Evolutionary conservation across 805 yeast genomes (phyloP).

Genomic region (Debaryomyces castellii): DNA sequence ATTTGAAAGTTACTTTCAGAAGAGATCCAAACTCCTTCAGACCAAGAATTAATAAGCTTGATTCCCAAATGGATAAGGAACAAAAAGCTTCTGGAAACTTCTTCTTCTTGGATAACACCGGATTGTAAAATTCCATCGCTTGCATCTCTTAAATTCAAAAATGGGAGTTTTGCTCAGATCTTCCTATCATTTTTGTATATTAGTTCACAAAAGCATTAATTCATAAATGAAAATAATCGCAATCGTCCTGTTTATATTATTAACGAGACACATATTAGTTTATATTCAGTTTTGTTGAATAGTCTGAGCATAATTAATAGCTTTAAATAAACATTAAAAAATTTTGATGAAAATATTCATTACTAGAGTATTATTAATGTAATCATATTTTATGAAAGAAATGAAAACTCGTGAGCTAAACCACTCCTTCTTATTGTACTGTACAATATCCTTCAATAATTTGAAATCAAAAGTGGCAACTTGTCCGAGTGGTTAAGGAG

Average conservation of each 20-base stretch:
- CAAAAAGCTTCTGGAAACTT: constrained; percentile 91
- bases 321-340: neutral
- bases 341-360: too few relatives aligned
- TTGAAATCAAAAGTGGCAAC: too few relatives aligned
- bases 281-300: neutral
- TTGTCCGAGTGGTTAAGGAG: constrained; percentile 71
- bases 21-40: constrained; percentile 98
- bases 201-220: constrained; percentile 2
- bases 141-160: neutral
- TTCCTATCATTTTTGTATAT: constrained; percentile 1
- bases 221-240: neutral
- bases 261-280: neutral
- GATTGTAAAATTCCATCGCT: constrained; percentile 23
- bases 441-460: too few relatives aligned
- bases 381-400: too few relatives aligned
- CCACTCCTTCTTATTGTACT: too few relatives aligned
- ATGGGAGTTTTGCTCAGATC: neutral
- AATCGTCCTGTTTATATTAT: neutral
- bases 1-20: constrained; percentile 96
- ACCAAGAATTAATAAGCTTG: constrained; percentile 97
- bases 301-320: neutral
- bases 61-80: constrained; percentile 98
- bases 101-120: constrained; percentile 83
- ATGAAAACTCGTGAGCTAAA: too few relatives aligned
- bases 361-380: neutral